Percentiles rank a stretch among this genome's conserved stretches.
phyloP scores from a whole-genome alignment of 2,329 filamentous ascomycete species.

The Emergomyces pasteurianus region DNA sequence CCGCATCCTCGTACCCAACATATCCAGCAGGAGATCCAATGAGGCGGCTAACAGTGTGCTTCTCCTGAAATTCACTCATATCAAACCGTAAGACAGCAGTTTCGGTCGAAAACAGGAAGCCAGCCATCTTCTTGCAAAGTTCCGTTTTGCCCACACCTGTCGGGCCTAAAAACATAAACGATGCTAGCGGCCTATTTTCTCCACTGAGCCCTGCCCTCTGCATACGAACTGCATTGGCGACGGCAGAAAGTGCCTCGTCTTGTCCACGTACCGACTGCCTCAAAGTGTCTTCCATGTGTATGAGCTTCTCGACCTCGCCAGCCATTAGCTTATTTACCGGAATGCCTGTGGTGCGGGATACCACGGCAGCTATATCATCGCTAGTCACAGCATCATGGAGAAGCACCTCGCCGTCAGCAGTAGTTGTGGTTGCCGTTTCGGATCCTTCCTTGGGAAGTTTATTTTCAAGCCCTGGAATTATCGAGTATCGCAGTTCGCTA shows the following conservation, averaged over 20 bases:
- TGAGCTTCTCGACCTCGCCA: slow-evolving; percentile 85
- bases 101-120: slow-evolving; percentile 86
- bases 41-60: slow-evolving; percentile 84
- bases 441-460: slow-evolving; percentile 65
- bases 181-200: slow-evolving; percentile 81
- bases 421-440: slow-evolving; percentile 29
- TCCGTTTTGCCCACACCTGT: slow-evolving; percentile 97
- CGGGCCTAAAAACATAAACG: slow-evolving; percentile 95
- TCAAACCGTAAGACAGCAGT: slow-evolving; percentile 87
- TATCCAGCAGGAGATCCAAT: slow-evolving; percentile 92
- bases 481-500: slow-evolving; percentile 80
- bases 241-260: slow-evolving; percentile 82
- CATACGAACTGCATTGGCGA: slow-evolving; percentile 85
- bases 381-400: slow-evolving; percentile 91
- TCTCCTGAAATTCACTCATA: slow-evolving; percentile 97
- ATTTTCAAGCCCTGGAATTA: slow-evolving; percentile 68
- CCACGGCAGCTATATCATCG: slow-evolving; percentile 87
- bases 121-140: slow-evolving; percentile 88
- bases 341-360: slow-evolving; percentile 83
- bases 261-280: slow-evolving; percentile 78
- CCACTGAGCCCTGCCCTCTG: slow-evolving; percentile 85
- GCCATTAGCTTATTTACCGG: slow-evolving; percentile 85
- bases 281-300: slow-evolving; percentile 88
- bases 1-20: slow-evolving; percentile 92
- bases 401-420: slow-evolving; percentile 43